These are phyloP conservation scores for Eucalyptus paniculata DNA, from an alignment of 345 rosid species.

Conservation along the genomic window DNA sequence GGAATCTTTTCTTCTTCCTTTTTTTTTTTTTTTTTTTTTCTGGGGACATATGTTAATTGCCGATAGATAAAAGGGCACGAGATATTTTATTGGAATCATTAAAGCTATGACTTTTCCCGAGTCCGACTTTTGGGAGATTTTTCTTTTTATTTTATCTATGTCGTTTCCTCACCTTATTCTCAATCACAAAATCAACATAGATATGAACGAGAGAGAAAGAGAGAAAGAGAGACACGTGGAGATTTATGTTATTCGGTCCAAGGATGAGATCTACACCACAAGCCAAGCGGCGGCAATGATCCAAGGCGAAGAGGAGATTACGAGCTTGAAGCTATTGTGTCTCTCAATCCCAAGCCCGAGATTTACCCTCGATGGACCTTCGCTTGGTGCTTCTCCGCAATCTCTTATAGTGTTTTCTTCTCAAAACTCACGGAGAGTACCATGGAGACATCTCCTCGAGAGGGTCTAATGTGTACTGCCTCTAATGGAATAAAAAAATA, in stretches of 20 bases:
- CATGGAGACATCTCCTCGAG: not conserved
- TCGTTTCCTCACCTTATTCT: not conserved
- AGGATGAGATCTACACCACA: not conserved
- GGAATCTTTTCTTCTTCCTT: not conserved
- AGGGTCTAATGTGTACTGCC: fast-evolving
- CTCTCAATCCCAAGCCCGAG: not conserved
- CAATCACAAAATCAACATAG: not conserved
- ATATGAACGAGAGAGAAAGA: not conserved
- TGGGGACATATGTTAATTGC: not conserved
- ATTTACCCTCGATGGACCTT: not conserved
- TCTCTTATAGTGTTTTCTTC: not conserved
- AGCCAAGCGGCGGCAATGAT: not conserved
- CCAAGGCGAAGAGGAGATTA: not conserved
- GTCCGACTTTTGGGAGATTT: not conserved
- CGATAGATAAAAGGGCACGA: not conserved
- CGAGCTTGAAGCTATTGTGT: not conserved
- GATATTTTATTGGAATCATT: not conserved
- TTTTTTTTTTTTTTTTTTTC: fast-evolving
- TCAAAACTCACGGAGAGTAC: not conserved
- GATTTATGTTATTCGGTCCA: not conserved
- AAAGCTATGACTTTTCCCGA: not conserved
- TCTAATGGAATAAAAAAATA: not conserved
- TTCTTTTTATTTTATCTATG: not conserved
- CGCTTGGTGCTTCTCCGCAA: not conserved
- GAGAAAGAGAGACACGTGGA: not conserved